A percentile compares a stretch with the other conserved stretches of the same genome.
phyloP scores from a whole-genome alignment of 148 eudicot species.

The Fagopyrum tataricum region DNA sequence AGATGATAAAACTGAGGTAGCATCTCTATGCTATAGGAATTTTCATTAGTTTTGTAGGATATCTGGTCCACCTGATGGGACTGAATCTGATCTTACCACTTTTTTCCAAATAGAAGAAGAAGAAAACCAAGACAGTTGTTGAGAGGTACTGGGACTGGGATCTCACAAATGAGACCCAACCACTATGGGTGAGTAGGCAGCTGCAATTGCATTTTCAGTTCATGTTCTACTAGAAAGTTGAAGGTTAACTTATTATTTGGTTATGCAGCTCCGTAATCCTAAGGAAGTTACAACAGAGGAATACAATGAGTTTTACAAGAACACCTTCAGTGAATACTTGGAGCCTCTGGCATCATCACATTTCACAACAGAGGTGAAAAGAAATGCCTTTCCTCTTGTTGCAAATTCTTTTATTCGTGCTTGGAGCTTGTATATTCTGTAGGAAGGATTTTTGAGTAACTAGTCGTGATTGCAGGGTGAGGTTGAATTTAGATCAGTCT shows the following conservation, averaged over 20 bases:
- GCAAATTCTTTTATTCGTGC: neutral
- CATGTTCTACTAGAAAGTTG: neutral
- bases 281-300: conserved; percentile 87
- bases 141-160: conserved; percentile 99
- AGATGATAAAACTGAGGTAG: conserved; percentile 58
- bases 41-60: neutral
- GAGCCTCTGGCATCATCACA: conserved; percentile 95
- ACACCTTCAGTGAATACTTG: conserved; percentile 75
- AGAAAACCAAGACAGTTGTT: conserved; percentile 92
- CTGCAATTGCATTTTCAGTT: neutral
- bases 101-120: conserved; percentile 55
- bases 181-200: conserved; percentile 74
- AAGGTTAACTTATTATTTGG: neutral
- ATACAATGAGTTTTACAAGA: conserved; percentile 89
- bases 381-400: neutral
- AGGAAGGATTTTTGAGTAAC: neutral
- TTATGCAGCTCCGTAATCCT: conserved; percentile 78
- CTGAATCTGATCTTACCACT: neutral
- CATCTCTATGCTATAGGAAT: neutral
- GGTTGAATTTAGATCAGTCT: conserved; percentile 87
- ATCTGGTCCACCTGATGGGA: neutral
- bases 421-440: neutral
- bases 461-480: conserved; percentile 58
- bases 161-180: conserved; percentile 89
- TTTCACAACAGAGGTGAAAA: conserved; percentile 86